A percentile compares a stretch with the other conserved stretches of the same genome.
These are phyloP conservation scores for Schizothecium vesticola DNA, from an alignment of 495 filamentous ascomycete species.

Conservation along the genomic window DNA sequence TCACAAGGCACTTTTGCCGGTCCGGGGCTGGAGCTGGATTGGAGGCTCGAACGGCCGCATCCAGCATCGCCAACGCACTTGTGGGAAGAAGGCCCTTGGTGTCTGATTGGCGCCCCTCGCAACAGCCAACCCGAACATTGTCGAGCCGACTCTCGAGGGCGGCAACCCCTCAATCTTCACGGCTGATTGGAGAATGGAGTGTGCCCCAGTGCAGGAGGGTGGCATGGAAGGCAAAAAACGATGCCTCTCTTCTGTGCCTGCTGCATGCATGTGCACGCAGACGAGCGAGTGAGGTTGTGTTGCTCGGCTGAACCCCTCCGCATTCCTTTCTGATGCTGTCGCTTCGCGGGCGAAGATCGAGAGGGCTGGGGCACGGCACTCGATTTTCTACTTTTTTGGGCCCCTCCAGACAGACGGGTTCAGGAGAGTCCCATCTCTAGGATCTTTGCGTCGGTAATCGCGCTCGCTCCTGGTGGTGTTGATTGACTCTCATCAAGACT, in stretches of 20 bases:
- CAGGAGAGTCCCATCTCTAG: neutral
- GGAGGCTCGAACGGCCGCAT: slow-evolving; percentile 5
- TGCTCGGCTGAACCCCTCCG: slow-evolving; percentile 1
- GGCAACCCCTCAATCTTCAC: slow-evolving; percentile 12
- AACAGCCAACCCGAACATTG: slow-evolving; percentile 6
- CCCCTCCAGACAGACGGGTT: neutral
- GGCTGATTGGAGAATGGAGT: slow-evolving; percentile 22
- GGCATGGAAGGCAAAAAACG: slow-evolving; percentile 1
- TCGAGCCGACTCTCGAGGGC: slow-evolving; percentile 12
- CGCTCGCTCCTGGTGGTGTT: neutral
- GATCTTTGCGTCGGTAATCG: neutral
- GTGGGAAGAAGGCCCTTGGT: neutral
- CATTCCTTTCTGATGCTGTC: slow-evolving; percentile 1
- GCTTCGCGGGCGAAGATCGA: neutral
- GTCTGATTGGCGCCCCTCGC: slow-evolving; percentile 16
- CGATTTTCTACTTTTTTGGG: neutral
- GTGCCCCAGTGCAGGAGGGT: slow-evolving; percentile 7
- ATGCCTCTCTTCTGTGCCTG: neutral
- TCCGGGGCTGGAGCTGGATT: neutral
- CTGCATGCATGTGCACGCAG: neutral
- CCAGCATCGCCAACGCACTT: neutral
- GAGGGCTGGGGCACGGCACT: neutral
- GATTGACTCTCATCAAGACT: neutral
- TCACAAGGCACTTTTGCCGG: neutral
- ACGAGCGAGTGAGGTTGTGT: neutral